phyloP scores from a whole-genome alignment of 2,329 filamentous ascomycete species.

The Berkeleyomyces rouxiae region DNA sequence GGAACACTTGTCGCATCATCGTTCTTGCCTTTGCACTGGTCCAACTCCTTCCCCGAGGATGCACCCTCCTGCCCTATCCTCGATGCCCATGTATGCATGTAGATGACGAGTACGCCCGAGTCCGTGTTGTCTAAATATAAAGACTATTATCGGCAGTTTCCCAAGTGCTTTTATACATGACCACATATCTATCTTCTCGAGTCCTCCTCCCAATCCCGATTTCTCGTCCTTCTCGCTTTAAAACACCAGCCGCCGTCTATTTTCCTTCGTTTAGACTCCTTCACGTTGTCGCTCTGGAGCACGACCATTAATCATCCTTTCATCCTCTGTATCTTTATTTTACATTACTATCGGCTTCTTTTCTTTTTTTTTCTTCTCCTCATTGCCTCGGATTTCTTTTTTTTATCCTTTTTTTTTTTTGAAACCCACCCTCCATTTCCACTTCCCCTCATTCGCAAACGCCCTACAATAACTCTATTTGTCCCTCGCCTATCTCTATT shows the following conservation, averaged over 20 bases:
- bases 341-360: not conserved
- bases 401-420: not conserved
- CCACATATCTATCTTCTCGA: not conserved
- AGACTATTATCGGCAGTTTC: too few relatives aligned
- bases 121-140: too few relatives aligned
- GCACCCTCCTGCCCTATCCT: not conserved
- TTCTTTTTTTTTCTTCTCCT: not conserved
- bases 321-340: not conserved
- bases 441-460: not conserved
- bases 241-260: not conserved
- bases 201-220: not conserved
- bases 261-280: not conserved
- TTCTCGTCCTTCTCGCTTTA: not conserved
- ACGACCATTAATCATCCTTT: not conserved
- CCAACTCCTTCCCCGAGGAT: not conserved
- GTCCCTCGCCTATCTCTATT: not conserved
- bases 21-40: not conserved
- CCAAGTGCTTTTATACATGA: not conserved
- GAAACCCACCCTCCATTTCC: slow-evolving; percentile 7
- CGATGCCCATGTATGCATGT: too few relatives aligned
- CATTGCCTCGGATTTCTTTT: not conserved
- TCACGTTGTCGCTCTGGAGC: not conserved
- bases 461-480: not conserved
- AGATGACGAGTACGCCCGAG: too few relatives aligned
- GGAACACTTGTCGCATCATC: not conserved